A percentile compares a stretch with the other conserved stretches of the same genome.
phyloP scores from a whole-genome alignment of 2,329 filamentous ascomycete genomes.

The Grosmannia huntii region DNA sequence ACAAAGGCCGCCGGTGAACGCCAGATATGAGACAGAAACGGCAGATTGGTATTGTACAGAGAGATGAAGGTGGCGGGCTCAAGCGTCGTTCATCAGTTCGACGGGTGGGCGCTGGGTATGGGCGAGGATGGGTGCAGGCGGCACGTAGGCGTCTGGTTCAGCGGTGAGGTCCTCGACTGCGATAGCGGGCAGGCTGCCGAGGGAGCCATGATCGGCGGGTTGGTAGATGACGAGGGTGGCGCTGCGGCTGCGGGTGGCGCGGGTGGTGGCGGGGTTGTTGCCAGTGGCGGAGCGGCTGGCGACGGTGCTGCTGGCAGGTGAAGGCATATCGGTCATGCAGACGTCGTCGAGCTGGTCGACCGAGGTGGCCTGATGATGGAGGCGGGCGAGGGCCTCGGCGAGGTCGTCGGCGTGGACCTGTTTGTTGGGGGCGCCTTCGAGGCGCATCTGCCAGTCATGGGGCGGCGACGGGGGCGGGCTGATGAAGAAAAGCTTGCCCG shows the following conservation, averaged over 20 bases:
- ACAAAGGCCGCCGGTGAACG: neutral
- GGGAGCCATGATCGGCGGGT: conserved; percentile 32
- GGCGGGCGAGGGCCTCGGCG: conserved; percentile 50
- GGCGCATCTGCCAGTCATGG: conserved; percentile 54
- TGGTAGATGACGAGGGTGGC: conserved; percentile 51
- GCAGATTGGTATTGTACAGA: neutral
- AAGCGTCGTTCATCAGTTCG: conserved; percentile 45
- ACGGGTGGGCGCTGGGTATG: conserved; percentile 52
- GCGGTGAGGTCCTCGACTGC: conserved; percentile 40
- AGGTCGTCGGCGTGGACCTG: conserved; percentile 57
- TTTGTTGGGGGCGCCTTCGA: conserved; percentile 60
- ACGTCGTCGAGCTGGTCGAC: conserved; percentile 32
- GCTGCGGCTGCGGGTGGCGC: conserved; percentile 39
- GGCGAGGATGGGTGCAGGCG: conserved; percentile 32
- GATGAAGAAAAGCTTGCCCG: conserved; percentile 62
- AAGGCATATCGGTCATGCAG: conserved; percentile 25
- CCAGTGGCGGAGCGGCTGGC: conserved; percentile 16
- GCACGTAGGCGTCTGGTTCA: conserved; percentile 38
- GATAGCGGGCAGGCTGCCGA: neutral
- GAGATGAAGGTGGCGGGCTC: neutral
- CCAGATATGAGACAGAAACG: neutral
- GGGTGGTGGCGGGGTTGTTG: conserved; percentile 6
- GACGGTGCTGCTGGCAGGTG: conserved; percentile 26
- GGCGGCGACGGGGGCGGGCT: conserved; percentile 55
- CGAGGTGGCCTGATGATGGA: conserved; percentile 31